These are phyloP conservation scores for Termitomyces sp. DNA, from an alignment of 768 basidiomycete species.

Conservation along the genomic window DNA sequence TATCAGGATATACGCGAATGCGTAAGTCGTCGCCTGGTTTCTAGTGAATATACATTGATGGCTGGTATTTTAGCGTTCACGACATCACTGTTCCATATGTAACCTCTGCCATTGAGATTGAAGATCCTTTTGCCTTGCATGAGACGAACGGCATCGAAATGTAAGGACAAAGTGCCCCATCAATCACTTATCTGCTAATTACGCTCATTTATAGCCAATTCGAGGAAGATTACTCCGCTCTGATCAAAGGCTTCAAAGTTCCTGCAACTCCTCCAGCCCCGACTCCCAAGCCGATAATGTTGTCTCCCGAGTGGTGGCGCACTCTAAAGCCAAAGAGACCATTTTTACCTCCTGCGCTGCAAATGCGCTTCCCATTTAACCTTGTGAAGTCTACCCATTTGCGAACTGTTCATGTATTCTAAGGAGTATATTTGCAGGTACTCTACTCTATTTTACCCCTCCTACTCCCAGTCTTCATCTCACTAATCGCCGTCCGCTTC, in stretches of 20 bases:
- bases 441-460: constrained; percentile 58
- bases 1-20: constrained; percentile 78
- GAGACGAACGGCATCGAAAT: constrained; percentile 56
- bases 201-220: constrained; percentile 39
- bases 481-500: constrained; percentile 53
- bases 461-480: constrained; percentile 56
- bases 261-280: constrained; percentile 40
- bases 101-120: constrained; percentile 66
- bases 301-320: constrained; percentile 45
- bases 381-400: constrained; percentile 43
- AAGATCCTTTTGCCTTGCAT: constrained; percentile 62
- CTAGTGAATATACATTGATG: neutral
- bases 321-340: constrained; percentile 34
- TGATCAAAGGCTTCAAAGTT: constrained; percentile 51
- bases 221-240: constrained; percentile 49
- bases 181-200: neutral
- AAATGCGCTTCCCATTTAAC: constrained; percentile 65
- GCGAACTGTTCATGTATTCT: neutral
- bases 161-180: constrained; percentile 30
- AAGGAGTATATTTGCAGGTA: constrained; percentile 30
- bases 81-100: constrained; percentile 82
- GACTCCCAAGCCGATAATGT: constrained; percentile 31
- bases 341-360: constrained; percentile 55
- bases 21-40: constrained; percentile 37
- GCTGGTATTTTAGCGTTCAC: constrained; percentile 44